Evolutionary conservation across 1,284 basidiomycete species (phyloP), one percentile per base, ranked within the genome.

Genomic region (Tilletia caries): DNA sequence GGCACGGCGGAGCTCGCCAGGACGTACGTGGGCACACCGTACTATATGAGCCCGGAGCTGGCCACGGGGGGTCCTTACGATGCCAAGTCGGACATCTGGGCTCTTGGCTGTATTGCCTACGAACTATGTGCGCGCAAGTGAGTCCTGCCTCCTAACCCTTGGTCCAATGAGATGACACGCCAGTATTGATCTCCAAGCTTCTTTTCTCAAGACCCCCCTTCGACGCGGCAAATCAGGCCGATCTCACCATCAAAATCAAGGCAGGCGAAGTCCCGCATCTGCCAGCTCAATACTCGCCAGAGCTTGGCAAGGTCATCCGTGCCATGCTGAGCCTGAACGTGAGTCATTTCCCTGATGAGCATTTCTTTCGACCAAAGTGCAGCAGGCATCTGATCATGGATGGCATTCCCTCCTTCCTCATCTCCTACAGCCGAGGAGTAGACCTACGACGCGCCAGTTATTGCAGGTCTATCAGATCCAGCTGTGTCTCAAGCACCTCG

Each of bases 21-120:
- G 76, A 98, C 95, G 33, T 98, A 97, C 74, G 95, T 98, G 73
- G 95, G 95, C 65, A 98, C 95, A 10, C 95, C 95, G 1, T 95
- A 97, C 79, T 98, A 98, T 85, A 98, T 98, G 95, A 95, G 93
- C 1, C 95, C 95, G 0, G 95, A 98, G 84, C 87, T 98, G 27
- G 93, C 97, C 86, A 92, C 93, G 83, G 94, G 96, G 79, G 93
- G 92, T 82, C 89, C 91, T 5, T 98, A 98, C 84, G 95, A 98
- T 85, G 91, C 92, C 25, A 98, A 97, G 85, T 94, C 92, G 0
- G 95, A 98, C 81, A 96, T 98, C 65, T 98, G 95, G 95, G 95
- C 93, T 13, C 87, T 98, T 43, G 95, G 95, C 1, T 98, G 95
- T 84, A 87, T 98, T 50, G 92, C 97, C 46, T 98, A 92, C 83